Conservation (phyloP, 2,329 filamentous ascomycete genomes). For the Lomentospora prolificans region DNA sequence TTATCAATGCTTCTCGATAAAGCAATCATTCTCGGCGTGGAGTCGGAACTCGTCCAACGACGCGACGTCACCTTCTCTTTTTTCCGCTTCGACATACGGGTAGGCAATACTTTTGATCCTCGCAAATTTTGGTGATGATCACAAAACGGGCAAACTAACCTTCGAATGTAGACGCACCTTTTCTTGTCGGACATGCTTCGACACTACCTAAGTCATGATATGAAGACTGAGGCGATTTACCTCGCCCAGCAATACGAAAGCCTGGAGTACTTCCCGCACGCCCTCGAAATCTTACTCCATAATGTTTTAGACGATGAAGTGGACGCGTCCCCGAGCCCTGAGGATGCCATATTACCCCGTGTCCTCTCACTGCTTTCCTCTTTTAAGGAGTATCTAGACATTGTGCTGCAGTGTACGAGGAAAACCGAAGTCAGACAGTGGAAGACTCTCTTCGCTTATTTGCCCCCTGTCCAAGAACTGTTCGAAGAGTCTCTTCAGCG, state of each 20-base stretch:
- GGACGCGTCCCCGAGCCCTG: constrained; percentile 55
- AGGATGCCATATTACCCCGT: constrained; percentile 54
- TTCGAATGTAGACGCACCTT: constrained; percentile 61
- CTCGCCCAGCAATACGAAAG: constrained; percentile 78
- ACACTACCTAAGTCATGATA: constrained; percentile 65
- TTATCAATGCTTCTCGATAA: constrained; percentile 81
- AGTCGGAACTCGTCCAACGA: constrained; percentile 86
- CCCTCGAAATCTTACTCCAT: constrained; percentile 83
- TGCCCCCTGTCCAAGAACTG: constrained; percentile 81
- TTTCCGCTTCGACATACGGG: constrained; percentile 77
- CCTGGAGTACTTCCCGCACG: constrained; percentile 86
- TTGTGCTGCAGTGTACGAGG: constrained; percentile 90
- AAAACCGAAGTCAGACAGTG: constrained; percentile 95
- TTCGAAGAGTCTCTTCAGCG: constrained; percentile 87
- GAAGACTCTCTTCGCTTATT: constrained; percentile 84
- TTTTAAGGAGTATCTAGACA: constrained; percentile 81
- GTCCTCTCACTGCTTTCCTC: constrained; percentile 58
- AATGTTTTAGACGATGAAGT: constrained; percentile 92
- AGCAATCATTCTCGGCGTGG: constrained; percentile 80
- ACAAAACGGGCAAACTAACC: constrained; percentile 6
- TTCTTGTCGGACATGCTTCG: constrained; percentile 84
- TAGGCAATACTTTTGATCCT: no score
- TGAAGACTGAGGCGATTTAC: constrained; percentile 69
- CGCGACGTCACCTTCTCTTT: constrained; percentile 86
- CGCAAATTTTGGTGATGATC: no score